Base-by-base conservation (phyloP, 1,139 yeast species). In the Suhomyces yuchorum region DNA sequence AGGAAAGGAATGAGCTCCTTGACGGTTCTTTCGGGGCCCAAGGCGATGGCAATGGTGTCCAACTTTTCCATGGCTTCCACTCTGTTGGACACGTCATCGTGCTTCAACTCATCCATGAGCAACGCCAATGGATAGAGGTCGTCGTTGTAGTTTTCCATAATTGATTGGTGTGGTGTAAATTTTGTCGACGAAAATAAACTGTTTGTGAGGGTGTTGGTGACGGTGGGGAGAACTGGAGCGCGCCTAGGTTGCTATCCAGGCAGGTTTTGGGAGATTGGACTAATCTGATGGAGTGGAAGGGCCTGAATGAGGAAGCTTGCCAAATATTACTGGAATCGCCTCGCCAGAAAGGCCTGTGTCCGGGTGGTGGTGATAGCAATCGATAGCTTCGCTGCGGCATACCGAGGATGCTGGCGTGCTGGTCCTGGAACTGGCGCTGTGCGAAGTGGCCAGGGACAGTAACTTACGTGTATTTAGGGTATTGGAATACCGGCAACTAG, bases 51-150 rank as follows among this genome's bases (percentile, higher is more conserved):
- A 63, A 95, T 93, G 37, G 97, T 92, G 56, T 93, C 96, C 56
- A 95, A 77, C 58, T 95, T 85, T 60, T 88, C 88, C 96, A 93
- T 92, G 40, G 99, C 99, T 58, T 87, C 92, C 34, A 95, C 92
- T 53, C 99, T 79, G 61, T 91, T 85, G 30, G 96, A 82, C 42
- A 93, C 95, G 64, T 95, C 99, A 62, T 95, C 99, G 67, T 93
- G 80, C 57, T 88, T 87, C 66, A 95, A 80, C 70, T 95, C 99
- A 66, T 95, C 99, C 89, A 95, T 92, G 54, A 95, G 80, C 60
- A 95, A 80, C 14, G 99, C 99, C 67, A 95, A 81, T 46, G 99
- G 99, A 62, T 90, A 93, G 51, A 93, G 78, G 63, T 90, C 97
- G 63, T 84, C 80, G 57, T 62, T 68, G 57, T 67, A 70, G 56